These are phyloP conservation scores for Acrodontium crateriforme DNA, from an alignment of 2,329 filamentous ascomycete species.

Conservation along the genomic window DNA sequence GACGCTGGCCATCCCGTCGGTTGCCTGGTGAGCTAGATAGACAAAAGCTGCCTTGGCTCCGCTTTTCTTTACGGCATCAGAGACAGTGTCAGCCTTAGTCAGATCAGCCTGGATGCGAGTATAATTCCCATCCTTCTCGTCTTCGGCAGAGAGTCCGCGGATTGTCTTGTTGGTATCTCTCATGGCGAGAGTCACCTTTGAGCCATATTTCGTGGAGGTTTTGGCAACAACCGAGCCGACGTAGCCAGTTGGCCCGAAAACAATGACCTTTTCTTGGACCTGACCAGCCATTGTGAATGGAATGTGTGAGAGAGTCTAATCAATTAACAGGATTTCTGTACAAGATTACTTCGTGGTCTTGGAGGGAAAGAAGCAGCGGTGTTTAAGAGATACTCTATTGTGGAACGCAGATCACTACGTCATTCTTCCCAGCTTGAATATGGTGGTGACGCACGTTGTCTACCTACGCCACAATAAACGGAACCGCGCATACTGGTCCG, in stretches of 20 bases:
- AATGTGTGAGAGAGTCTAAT: no score
- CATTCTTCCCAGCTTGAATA: no score
- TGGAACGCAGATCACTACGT: no score
- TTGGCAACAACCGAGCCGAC: constrained; percentile 30
- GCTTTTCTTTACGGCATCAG: constrained; percentile 26
- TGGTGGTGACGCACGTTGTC: no score
- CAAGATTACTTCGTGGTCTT: no score
- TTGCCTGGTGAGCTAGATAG: constrained; percentile 24
- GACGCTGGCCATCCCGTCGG: constrained; percentile 28
- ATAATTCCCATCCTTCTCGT: constrained; percentile 21
- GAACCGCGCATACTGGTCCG: no score
- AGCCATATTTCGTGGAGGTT: constrained; percentile 27
- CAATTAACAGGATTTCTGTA: no score
- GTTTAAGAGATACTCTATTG: no score
- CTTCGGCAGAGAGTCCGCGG: constrained; percentile 17
- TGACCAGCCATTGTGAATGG: no score
- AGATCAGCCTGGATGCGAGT: constrained; percentile 34
- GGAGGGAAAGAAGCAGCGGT: no score
- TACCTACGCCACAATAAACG: no score
- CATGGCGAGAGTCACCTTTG: constrained; percentile 36
- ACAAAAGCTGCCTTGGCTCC: constrained; percentile 36
- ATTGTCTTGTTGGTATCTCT: constrained; percentile 33
- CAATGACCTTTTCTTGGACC: no score
- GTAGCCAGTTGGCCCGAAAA: constrained; percentile 38
- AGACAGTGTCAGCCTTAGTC: constrained; percentile 26